phyloP scores from a whole-genome alignment of 2,329 filamentous ascomycete species.

The Colletotrichum euphorbiae region DNA sequence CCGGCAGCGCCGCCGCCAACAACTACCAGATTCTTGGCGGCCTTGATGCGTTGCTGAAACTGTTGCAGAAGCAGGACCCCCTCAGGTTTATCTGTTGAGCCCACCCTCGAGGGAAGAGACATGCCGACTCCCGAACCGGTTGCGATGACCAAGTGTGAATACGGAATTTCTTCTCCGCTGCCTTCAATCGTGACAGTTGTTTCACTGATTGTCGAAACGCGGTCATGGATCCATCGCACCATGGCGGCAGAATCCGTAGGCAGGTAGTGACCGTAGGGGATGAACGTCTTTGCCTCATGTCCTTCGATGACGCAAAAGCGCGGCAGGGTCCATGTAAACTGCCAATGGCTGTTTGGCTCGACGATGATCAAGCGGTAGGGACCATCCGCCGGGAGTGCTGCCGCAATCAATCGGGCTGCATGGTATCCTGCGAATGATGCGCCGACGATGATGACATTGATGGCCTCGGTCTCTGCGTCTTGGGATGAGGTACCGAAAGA shows the following conservation, averaged over 20 bases:
- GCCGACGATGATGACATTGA: slow-evolving; percentile 67
- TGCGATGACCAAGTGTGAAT: slow-evolving; percentile 67
- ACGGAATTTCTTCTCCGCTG: slow-evolving; percentile 59
- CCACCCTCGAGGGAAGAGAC: slow-evolving; percentile 61
- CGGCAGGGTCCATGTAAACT: slow-evolving; percentile 71
- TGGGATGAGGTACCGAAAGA: slow-evolving; percentile 33
- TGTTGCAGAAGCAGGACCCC: slow-evolving; percentile 56
- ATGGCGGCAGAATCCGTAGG: slow-evolving; percentile 48
- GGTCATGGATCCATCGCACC: slow-evolving; percentile 56
- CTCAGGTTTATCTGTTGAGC: slow-evolving; percentile 53
- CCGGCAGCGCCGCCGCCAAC: slow-evolving; percentile 72
- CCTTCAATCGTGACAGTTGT: slow-evolving; percentile 54
- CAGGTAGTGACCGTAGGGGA: slow-evolving; percentile 65
- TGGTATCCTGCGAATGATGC: slow-evolving; percentile 69
- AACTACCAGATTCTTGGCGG: slow-evolving; percentile 58
- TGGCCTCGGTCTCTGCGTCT: slow-evolving; percentile 40
- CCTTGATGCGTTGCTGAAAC: slow-evolving; percentile 59
- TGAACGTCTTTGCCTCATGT: slow-evolving; percentile 69
- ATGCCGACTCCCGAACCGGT: slow-evolving; percentile 62
- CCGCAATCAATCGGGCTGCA: slow-evolving; percentile 60
- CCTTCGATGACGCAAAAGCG: slow-evolving; percentile 67
- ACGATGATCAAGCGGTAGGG: slow-evolving; percentile 65
- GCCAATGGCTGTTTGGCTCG: slow-evolving; percentile 71
- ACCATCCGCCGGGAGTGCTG: slow-evolving; percentile 58
- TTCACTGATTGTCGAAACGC: slow-evolving; percentile 52